Base-by-base conservation (phyloP, 2,329 filamentous ascomycete species). In the Dothideomycetes sp. region DNA sequence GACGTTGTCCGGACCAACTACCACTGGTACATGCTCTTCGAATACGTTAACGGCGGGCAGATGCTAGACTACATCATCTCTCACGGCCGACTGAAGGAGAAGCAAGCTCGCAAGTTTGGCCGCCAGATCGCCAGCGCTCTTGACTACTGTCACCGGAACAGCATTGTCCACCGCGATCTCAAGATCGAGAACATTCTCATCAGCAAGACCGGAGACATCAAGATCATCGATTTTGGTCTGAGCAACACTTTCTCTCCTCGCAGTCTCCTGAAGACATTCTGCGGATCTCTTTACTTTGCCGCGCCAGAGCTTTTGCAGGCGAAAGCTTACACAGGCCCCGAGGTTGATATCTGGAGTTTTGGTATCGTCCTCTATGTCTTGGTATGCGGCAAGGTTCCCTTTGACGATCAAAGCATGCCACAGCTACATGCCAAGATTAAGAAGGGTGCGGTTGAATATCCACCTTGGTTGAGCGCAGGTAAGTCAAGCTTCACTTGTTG, bases 51-150 rank as follows among this genome's bases (percentile, higher is more conserved):
- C 58, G 91, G 91, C 33, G 91, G 91, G 13, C 91, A 98, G 65
- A 96, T 98, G 91, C 78, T 98, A 47, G 91, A 98, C 67, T 98
- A 96, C 64, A 98, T 98, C 61, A 98, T 98, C 58, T 95, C 88
- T 3, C 91, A 98, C 57, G 91, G 89, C 44, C 84, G 93, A 56
- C 70, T 98, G 48, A 96, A 96, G 70, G 91, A 98, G 67, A 96
- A 96, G 64, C 89, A 94, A 64, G 91, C 91, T 7, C 80, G 91
- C 55, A 96, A 96, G 61, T 98, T 98, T 61, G 93, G 86, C 50
- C 82, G 91, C 28, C 91, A 98, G 65, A 96, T 98, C 50, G 87
- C 89, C 23, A 95, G 89, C 58, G 87, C 91, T 22, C 71, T 98
- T 43, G 91, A 98, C 62, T 98, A 96, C 64, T 95, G 88, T 59